phyloP scores from a whole-genome alignment of 352 stramenopile species.

The Globisporangium megalacanthum region DNA sequence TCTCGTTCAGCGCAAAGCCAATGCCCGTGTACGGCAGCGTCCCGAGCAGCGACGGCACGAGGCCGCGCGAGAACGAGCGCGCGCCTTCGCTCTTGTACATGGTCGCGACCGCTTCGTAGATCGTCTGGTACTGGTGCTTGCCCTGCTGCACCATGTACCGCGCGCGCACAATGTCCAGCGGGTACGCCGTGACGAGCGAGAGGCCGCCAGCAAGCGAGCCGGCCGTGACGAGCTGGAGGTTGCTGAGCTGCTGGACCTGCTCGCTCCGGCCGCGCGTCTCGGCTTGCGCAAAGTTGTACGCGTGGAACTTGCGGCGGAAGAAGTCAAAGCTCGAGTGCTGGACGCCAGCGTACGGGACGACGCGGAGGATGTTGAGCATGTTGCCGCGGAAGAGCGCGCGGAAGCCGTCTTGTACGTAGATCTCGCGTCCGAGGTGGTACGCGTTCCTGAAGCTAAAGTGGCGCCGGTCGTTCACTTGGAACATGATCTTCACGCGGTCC shows the following conservation, averaged over 20 bases:
- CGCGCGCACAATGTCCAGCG: conserved; percentile 75
- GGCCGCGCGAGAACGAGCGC: conserved; percentile 60
- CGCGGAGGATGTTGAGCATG: conserved; percentile 72
- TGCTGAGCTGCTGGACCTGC: conserved; percentile 64
- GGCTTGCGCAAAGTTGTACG: conserved; percentile 60
- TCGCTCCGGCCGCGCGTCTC: conserved; percentile 19
- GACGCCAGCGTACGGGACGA: conserved; percentile 72
- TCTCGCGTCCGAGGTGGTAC: conserved; percentile 44
- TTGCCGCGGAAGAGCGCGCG: conserved; percentile 67
- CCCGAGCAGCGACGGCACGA: conserved; percentile 73
- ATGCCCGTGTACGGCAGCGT: conserved; percentile 86
- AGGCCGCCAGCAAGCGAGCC: conserved; percentile 68
- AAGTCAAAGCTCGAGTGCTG: conserved; percentile 85
- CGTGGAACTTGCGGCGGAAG: conserved; percentile 75
- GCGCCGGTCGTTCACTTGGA: conserved; percentile 74
- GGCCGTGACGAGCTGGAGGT: conserved; percentile 63
- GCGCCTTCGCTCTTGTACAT: conserved; percentile 77
- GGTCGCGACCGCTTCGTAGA: conserved; percentile 55
- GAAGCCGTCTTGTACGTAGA: conserved; percentile 70
- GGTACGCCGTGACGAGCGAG: conserved; percentile 72
- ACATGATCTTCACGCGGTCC: conserved; percentile 84
- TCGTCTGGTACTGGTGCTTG: conserved; percentile 64
- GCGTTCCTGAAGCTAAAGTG: conserved; percentile 76
- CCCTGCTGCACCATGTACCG: conserved; percentile 86
- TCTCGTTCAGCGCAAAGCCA: conserved; percentile 79